phyloP scores from a whole-genome alignment of 208 protist genomes.

The Leishmania aethiopica region DNA sequence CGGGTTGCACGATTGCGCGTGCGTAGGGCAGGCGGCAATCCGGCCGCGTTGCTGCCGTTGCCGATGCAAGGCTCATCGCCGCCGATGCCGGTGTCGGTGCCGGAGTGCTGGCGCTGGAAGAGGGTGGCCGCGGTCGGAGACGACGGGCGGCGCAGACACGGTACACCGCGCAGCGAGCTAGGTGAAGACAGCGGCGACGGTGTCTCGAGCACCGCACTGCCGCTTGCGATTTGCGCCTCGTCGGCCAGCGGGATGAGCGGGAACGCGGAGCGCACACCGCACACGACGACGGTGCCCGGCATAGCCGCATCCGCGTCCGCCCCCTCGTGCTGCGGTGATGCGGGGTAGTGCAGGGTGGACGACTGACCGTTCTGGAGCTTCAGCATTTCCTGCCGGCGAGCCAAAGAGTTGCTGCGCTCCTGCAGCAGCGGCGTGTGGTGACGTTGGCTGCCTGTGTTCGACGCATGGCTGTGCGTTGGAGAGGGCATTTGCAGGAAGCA shows the following conservation, averaged over 20 bases:
- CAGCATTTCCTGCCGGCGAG: constrained; percentile 23
- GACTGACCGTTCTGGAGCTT: constrained; percentile 6
- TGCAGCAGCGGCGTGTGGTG: constrained; percentile 29
- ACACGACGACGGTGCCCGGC: constrained; percentile 7
- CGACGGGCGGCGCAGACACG: neutral
- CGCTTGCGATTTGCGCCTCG: constrained; percentile 4
- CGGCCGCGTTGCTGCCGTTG: neutral
- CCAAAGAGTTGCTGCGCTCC: constrained; percentile 18
- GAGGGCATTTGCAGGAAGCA: neutral
- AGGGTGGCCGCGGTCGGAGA: constrained; percentile 3
- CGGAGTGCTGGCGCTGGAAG: neutral
- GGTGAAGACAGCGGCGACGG: neutral
- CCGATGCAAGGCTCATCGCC: neutral
- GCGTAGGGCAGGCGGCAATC: neutral
- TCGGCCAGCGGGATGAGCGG: constrained; percentile 10
- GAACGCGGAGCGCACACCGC: constrained; percentile 18
- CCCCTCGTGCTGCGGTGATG: neutral
- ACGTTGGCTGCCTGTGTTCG: constrained; percentile 6
- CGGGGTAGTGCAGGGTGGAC: neutral
- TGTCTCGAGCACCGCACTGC: neutral
- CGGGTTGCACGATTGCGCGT: constrained; percentile 4
- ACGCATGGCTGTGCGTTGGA: constrained; percentile 11
- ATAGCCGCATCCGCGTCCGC: neutral
- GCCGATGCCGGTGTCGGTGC: neutral
- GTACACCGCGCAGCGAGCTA: neutral